Conservation (phyloP, 306 rosid species). For the Sphenostylis stenocarpa region DNA sequence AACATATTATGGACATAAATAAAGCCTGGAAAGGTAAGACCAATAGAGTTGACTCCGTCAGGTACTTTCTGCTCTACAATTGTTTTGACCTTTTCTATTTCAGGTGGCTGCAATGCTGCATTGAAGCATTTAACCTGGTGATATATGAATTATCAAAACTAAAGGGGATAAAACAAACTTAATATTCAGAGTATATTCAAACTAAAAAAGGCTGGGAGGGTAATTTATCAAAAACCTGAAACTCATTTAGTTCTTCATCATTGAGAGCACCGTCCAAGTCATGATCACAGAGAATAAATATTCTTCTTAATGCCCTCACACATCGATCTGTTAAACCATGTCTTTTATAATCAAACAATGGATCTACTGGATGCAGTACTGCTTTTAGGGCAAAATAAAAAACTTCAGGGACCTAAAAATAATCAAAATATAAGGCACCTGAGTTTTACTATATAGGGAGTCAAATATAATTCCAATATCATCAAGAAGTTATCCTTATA, state of each 20-base stretch:
- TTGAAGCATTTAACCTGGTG: constrained; percentile 74
- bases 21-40: constrained; percentile 82
- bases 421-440: constrained; percentile 18
- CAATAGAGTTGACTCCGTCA: constrained; percentile 70
- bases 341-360: constrained; percentile 82
- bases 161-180: constrained; percentile 7
- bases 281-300: constrained; percentile 71
- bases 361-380: constrained; percentile 82
- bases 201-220: not conserved
- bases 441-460: constrained; percentile 27
- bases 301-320: constrained; percentile 76
- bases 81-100: constrained; percentile 59
- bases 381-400: constrained; percentile 86
- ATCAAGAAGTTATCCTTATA: constrained; percentile 22
- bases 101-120: constrained; percentile 67
- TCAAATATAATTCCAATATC: constrained; percentile 4
- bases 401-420: constrained; percentile 80
- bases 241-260: constrained; percentile 75
- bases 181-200: constrained; percentile 12
- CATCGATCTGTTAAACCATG: constrained; percentile 65
- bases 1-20: constrained; percentile 69
- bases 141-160: constrained; percentile 10
- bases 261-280: constrained; percentile 87
- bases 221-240: constrained; percentile 63
- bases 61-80: constrained; percentile 67